Conservation (phyloP, 306 rosid species). For the Cicer judaicum region DNA sequence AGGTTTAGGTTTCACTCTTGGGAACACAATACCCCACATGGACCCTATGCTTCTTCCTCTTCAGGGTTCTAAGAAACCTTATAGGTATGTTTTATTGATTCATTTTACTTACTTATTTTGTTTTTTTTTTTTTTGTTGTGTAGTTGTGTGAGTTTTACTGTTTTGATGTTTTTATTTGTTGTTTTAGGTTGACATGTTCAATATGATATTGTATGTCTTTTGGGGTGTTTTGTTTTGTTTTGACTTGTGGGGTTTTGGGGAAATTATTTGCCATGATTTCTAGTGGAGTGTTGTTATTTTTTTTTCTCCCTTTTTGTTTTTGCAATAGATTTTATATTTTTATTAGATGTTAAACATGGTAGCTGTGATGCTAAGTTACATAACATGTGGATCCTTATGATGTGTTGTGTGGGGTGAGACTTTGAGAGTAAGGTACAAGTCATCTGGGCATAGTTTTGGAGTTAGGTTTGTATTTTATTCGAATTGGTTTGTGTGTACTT, state of each 20-base stretch:
- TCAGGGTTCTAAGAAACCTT: conserved; percentile 72
- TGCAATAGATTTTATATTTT: conserved; percentile 11
- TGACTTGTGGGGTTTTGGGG: conserved; percentile 42
- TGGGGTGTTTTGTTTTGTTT: conserved; percentile 22
- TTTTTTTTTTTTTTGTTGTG: background rate
- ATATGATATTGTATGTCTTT: background rate
- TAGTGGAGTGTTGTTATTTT: conserved; percentile 36
- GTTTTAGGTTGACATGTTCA: background rate
- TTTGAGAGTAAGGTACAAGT: conserved; percentile 46
- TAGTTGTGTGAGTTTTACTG: conserved; percentile 19
- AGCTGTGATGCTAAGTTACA: conserved; percentile 52
- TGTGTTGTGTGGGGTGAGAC: conserved; percentile 38
- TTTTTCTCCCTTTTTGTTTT: background rate
- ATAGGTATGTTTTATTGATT: conserved; percentile 53
- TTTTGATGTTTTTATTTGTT: background rate
- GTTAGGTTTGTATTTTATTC: conserved; percentile 25
- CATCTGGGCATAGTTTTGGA: conserved; percentile 38
- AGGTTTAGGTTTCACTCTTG: conserved; percentile 56
- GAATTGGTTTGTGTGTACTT: conserved; percentile 21
- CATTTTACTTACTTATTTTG: background rate
- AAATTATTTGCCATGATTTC: conserved; percentile 39
- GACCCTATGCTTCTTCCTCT: conserved; percentile 65
- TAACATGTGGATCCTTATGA: conserved; percentile 51
- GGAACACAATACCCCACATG: conserved; percentile 53
- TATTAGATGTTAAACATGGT: conserved; percentile 32